phyloP scores from a whole-genome alignment of 305 asterid genomes.

The Solanum aculeatissimum region DNA sequence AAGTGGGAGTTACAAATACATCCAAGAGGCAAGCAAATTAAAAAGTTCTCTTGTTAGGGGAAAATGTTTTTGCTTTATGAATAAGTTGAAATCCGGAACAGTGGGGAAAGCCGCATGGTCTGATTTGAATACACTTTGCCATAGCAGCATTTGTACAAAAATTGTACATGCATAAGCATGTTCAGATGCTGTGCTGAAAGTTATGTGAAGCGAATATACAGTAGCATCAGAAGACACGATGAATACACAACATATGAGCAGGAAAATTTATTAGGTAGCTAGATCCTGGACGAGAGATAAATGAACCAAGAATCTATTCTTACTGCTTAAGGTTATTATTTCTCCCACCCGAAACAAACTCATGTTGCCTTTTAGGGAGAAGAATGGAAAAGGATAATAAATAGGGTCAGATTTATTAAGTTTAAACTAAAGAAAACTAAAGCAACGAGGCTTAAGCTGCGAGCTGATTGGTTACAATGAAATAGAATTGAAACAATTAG shows the following conservation, averaged over 20 bases:
- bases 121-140: not conserved
- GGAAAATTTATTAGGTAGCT: not conserved
- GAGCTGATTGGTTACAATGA: not conserved
- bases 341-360: not conserved
- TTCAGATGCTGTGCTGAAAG: not conserved
- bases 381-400: not conserved
- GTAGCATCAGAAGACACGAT: not conserved
- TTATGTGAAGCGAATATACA: not conserved
- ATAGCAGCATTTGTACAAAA: not conserved
- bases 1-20: not conserved
- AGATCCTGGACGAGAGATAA: not conserved
- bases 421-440: not conserved
- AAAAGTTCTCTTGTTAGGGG: not conserved
- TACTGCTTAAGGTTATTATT: not conserved
- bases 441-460: not conserved
- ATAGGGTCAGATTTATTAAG: not conserved
- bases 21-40: not conserved
- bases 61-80: not conserved
- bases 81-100: not conserved
- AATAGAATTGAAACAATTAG: not conserved
- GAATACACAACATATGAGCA: not conserved
- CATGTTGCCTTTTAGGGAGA: not conserved
- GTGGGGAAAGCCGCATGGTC: not conserved
- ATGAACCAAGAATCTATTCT: not conserved
- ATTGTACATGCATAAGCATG: not conserved